Base-by-base conservation (phyloP, 345 rosid species). In the Salix dunnii region DNA sequence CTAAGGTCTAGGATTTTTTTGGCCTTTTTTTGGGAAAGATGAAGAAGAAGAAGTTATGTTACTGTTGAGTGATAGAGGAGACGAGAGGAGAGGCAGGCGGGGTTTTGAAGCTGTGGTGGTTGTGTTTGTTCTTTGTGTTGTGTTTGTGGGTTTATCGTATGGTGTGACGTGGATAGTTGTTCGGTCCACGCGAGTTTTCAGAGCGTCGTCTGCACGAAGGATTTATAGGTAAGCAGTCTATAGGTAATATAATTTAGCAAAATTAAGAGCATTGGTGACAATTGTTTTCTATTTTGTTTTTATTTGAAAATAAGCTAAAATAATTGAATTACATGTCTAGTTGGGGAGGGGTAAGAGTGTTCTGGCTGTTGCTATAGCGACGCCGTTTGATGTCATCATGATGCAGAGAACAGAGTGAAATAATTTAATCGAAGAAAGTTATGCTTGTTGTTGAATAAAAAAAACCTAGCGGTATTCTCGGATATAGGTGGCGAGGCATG, bases 151-250 rank as follows among this genome's bases (percentile, higher is more conserved):
- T 71, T 72, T 55, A 33, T 16, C 62, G 67, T 23, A 58, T 20
- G 55, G 13, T 12, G 27, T 1, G 16, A 58, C 55, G 53, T 46
- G 7, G 40, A 55, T 23, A 17, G n/a, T 4, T 20, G 74, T 6
- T 53, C 3, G n/a, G 18, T 70, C 58, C 71, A 83, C 81, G 83
- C 81, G 71, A 30, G 35, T 51, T 55, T 30, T 4, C 3, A 20
- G 62, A 4, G 33, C 28, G 81, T 82, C 49, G 9, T 0, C 0
- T 0, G 10, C 77, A 84, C 81, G 79, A 31, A 17, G 55, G 36
- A 10, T 8, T 11, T 18, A 62, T 28, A 40, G 43, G 12, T 0
- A 2, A 9, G 43, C 43, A 40, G 43, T 9, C 3, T 10, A 0
- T 40, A 40, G 46, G 10, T 40, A 35, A 40, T 2, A 40, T 10